Evolutionary conservation across 371 early-diverging fungal species (phyloP).

Genomic region (Massospora cicadina): DNA sequence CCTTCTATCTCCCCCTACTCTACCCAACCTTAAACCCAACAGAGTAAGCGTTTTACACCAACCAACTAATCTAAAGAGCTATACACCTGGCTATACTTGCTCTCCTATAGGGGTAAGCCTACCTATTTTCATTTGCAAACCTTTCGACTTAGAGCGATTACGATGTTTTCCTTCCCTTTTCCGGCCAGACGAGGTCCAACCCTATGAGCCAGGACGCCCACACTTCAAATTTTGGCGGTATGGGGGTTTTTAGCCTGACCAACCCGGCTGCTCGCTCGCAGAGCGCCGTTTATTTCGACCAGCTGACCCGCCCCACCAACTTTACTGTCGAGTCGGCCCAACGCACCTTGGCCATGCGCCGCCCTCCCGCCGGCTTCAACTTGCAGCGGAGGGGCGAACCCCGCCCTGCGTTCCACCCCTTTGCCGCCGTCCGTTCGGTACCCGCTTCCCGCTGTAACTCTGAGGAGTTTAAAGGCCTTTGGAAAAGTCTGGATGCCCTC

Average conservation of each 20-base stretch:
- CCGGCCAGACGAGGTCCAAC: background rate
- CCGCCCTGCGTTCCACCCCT: background rate
- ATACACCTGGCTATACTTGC: background rate
- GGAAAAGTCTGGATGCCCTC: background rate
- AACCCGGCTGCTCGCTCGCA: slow-evolving; percentile 5
- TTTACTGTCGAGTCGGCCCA: background rate
- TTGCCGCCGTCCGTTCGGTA: background rate
- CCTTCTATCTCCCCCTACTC: background rate
- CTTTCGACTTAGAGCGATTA: background rate
- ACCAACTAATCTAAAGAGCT: background rate
- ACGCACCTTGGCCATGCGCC: background rate
- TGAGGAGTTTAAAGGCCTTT: slow-evolving; percentile 2
- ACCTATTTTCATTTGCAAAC: background rate
- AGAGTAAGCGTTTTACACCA: background rate
- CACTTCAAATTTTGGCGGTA: background rate
- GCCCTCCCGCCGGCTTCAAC: background rate
- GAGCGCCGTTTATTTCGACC: slow-evolving; percentile 2
- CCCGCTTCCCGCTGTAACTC: slow-evolving; percentile 8
- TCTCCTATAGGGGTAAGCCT: background rate
- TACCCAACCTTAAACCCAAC: background rate
- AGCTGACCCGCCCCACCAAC: background rate
- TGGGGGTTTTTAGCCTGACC: background rate
- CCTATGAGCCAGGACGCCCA: background rate
- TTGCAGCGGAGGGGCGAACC: background rate
- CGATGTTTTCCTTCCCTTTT: background rate